A percentile compares a stretch with the other conserved stretches of the same genome.
These are phyloP conservation scores for Myxozyma monticola DNA, from an alignment of 805 yeast species.

Conservation along the genomic window DNA sequence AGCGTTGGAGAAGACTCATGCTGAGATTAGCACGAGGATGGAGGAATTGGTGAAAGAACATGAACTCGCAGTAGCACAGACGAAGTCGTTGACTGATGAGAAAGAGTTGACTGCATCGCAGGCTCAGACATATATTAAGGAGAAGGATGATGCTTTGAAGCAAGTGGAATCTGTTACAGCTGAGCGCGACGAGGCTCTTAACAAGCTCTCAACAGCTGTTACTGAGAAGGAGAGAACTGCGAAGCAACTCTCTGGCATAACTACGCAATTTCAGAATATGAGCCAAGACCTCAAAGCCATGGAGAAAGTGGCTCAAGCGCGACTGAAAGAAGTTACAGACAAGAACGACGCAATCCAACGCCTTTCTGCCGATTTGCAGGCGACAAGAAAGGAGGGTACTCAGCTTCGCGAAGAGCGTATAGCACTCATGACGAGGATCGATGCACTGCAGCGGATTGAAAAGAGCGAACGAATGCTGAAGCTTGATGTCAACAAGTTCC, in stretches of 20 bases:
- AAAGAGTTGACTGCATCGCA: slow-evolving; percentile 3
- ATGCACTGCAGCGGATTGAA: slow-evolving; percentile 23
- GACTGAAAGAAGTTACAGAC: slow-evolving; percentile 44
- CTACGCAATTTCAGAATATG: slow-evolving; percentile 29
- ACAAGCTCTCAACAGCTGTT: slow-evolving; percentile 21
- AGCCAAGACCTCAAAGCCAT: slow-evolving; percentile 31
- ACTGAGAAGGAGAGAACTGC: slow-evolving; percentile 27
- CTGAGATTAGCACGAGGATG: slow-evolving; percentile 14
- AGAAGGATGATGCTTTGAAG: slow-evolving; percentile 37
- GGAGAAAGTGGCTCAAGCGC: slow-evolving; percentile 42
- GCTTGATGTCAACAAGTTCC: slow-evolving; percentile 15
- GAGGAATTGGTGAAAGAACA: slow-evolving; percentile 1
- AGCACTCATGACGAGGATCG: slow-evolving; percentile 19
- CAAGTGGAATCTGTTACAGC: slow-evolving; percentile 7
- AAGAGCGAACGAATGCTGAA: slow-evolving; percentile 20
- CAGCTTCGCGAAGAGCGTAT: slow-evolving; percentile 28
- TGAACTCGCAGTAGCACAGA: not conserved
- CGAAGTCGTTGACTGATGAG: not conserved
- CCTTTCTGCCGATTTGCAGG: slow-evolving; percentile 31
- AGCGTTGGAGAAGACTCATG: slow-evolving; percentile 21
- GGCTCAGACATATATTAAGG: slow-evolving; percentile 38
- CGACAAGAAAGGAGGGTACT: slow-evolving; percentile 18
- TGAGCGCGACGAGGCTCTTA: slow-evolving; percentile 25
- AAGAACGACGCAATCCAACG: slow-evolving; percentile 27
- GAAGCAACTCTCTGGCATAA: slow-evolving; percentile 31